Base-by-base conservation (phyloP, 1,139 yeast species). In the Magnusiomyces sp. region DNA sequence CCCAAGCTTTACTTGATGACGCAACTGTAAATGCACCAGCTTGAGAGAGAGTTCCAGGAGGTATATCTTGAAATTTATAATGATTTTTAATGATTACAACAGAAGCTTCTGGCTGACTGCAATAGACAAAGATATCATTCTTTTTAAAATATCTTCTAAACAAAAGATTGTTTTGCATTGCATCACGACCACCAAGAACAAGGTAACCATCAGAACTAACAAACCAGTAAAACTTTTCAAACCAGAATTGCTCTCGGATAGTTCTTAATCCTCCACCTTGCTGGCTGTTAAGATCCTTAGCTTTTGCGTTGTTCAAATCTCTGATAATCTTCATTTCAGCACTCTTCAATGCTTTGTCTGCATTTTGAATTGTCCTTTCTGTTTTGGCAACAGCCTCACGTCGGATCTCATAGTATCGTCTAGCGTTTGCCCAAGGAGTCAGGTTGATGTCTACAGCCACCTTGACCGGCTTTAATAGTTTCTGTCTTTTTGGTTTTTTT, bases 201-300 rank as follows among this genome's bases (percentile, higher is more conserved):
- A 92, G 70, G 61, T 86, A 89, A 0, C 95, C 95, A 63, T 92
- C 97, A 56, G 83, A 82, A 0, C 95, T 77, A 32, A 89, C 74
- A 62, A 92, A 92, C 98, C 98, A 92, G 61, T 73, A 81, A 64
- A 84, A 92, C 65, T 92, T 92, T 62, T 92, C 98, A 69, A 94
- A 94, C 86, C 97, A 90, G 60, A 73, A 83, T 45, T 88, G 87
- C 5, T 79, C 75, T 47, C 97, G 75, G 33, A 84, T 71, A 38
- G 77, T 80, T 55, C 79, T 82, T 53, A 88, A 71, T 1, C 78
- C 73, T 7, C 46, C 46, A 10, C 46, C 46, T 43, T 47, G 59
- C 50, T 56, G 63, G 48, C 48, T 57, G 49, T 80, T 83, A 52
- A 75, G 76, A 51, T 83, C 82, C 51, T 78, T 79, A 52, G 83